phyloP scores from a whole-genome alignment of 305 asterid species.

The Caryopteris hybrid region DNA sequence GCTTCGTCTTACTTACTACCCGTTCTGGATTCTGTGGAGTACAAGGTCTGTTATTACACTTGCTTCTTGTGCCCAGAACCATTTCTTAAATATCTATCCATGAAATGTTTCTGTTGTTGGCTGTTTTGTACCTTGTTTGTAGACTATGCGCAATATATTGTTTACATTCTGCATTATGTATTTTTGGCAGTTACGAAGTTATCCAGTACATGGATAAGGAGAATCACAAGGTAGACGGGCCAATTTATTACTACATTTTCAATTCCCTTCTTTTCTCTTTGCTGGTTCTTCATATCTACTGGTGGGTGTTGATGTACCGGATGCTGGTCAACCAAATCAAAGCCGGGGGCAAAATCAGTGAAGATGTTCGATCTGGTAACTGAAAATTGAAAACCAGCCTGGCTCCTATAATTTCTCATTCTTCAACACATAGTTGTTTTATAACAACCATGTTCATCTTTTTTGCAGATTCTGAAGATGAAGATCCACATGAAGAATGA shows the following conservation, averaged over 20 bases:
- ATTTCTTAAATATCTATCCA: too few species aligned
- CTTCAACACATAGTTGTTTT: background rate
- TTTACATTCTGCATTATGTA: background rate
- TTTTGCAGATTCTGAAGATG: slow-evolving; percentile 79
- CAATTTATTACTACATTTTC: slow-evolving; percentile 77
- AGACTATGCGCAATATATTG: background rate
- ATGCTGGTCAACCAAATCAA: slow-evolving; percentile 83
- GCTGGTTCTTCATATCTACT: slow-evolving; percentile 83
- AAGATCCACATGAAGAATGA: slow-evolving; percentile 75
- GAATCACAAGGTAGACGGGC: slow-evolving; percentile 49
- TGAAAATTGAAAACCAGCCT: background rate
- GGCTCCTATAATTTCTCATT: background rate
- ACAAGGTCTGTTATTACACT: slow-evolving; percentile 50
- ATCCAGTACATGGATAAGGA: slow-evolving; percentile 50
- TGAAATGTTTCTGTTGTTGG: too few species aligned
- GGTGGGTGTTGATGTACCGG: slow-evolving; percentile 85
- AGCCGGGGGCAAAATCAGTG: slow-evolving; percentile 78
- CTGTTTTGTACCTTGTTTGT: too few species aligned
- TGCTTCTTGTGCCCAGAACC: background rate
- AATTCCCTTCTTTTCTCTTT: slow-evolving; percentile 75
- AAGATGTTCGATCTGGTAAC: slow-evolving; percentile 94
- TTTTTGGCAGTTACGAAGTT: slow-evolving; percentile 62
- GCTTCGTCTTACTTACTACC: slow-evolving; percentile 83
- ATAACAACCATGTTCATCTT: background rate
- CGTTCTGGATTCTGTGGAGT: slow-evolving; percentile 93